phyloP scores from a whole-genome alignment of 2,329 filamentous ascomycete genomes.

The Exophiala oligosperma region DNA sequence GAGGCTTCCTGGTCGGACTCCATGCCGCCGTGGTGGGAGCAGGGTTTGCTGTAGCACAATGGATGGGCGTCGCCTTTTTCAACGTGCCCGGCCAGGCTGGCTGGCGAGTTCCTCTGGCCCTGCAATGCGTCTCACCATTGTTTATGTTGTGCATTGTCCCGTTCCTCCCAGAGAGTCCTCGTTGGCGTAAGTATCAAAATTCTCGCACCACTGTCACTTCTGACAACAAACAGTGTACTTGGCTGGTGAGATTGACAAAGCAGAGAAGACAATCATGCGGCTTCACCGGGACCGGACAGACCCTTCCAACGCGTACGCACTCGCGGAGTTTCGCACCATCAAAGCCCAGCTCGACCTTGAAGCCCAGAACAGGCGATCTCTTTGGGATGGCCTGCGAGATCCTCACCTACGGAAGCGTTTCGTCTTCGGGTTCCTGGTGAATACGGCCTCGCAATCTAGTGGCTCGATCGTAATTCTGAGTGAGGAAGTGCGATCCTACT shows the following conservation, averaged over 20 bases:
- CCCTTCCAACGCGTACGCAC: neutral
- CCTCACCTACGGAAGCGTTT: neutral
- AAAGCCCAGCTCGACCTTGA: neutral
- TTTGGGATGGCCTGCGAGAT: neutral
- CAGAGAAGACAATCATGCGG: neutral
- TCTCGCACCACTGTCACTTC: no score
- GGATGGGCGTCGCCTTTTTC: slow-evolving; percentile 15
- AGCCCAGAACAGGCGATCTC: neutral
- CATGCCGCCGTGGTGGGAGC: slow-evolving; percentile 6
- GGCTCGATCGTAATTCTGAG: neutral
- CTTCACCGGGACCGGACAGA: neutral
- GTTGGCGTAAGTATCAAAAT: slow-evolving; percentile 15
- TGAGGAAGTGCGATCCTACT: no score
- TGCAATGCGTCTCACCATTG: slow-evolving; percentile 3
- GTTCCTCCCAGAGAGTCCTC: slow-evolving; percentile 9
- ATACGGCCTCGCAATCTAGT: neutral
- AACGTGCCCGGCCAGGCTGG: slow-evolving; percentile 5
- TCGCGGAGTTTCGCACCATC: neutral
- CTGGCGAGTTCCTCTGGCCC: slow-evolving; percentile 12
- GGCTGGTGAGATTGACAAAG: neutral
- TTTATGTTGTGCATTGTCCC: slow-evolving; percentile 1
- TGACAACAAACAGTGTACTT: neutral
- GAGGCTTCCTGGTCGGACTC: slow-evolving; percentile 35
- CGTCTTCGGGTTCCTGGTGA: neutral
- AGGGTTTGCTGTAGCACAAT: slow-evolving; percentile 10